phyloP scores from a whole-genome alignment of 371 early-diverging fungal species.

The Fennellomyces sp. region DNA sequence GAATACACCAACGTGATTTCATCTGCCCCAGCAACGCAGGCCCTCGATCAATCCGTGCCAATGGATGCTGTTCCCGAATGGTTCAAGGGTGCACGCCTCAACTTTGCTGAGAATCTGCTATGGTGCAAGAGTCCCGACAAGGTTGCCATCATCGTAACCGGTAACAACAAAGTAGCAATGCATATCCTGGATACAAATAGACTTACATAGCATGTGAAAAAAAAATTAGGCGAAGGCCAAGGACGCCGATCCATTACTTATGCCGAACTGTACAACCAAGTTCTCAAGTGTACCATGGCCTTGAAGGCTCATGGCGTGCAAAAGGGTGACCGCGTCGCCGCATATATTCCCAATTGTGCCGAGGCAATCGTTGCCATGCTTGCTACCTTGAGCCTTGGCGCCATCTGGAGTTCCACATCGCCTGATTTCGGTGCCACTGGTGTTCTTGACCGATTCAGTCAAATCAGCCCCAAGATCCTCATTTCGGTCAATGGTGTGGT shows the following conservation, averaged over 20 bases:
- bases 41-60: slow-evolving; percentile 65
- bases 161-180: not conserved
- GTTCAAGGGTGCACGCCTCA: slow-evolving; percentile 86
- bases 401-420: slow-evolving; percentile 94
- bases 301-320: slow-evolving; percentile 72
- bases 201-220: slow-evolving; percentile 67
- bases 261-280: slow-evolving; percentile 62
- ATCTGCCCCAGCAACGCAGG: slow-evolving; percentile 46
- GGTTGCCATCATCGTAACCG: slow-evolving; percentile 76
- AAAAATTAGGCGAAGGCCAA: slow-evolving; percentile 28
- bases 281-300: slow-evolving; percentile 75
- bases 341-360: slow-evolving; percentile 90
- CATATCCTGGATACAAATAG: slow-evolving; percentile 49
- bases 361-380: slow-evolving; percentile 91
- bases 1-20: slow-evolving; percentile 75
- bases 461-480: slow-evolving; percentile 93
- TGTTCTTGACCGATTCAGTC: slow-evolving; percentile 93
- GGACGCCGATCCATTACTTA: not conserved
- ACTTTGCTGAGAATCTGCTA: slow-evolving; percentile 92
- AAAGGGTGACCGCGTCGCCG: slow-evolving; percentile 91
- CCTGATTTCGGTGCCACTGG: slow-evolving; percentile 95
- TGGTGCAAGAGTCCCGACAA: slow-evolving; percentile 65
- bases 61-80: slow-evolving; percentile 91
- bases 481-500: slow-evolving; percentile 88
- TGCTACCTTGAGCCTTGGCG: slow-evolving; percentile 93